phyloP scores from a whole-genome alignment of 2,329 filamentous ascomycete species.

The Sarocladiaceae sp. region DNA sequence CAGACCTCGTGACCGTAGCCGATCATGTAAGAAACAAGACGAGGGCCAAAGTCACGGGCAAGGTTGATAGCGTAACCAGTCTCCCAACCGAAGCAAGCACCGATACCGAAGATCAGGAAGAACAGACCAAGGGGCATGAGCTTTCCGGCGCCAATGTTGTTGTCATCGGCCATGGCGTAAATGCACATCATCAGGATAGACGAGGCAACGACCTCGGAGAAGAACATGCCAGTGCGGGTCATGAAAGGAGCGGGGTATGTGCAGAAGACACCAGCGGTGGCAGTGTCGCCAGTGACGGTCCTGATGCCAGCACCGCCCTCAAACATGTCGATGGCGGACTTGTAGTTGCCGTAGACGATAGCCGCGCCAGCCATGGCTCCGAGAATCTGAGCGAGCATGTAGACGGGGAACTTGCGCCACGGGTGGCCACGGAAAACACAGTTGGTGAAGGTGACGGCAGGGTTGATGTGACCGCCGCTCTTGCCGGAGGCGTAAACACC shows the following conservation, averaged over 20 bases:
- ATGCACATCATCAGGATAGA: constrained; percentile 68
- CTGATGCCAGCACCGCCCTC: constrained; percentile 58
- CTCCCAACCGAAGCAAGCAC: constrained; percentile 71
- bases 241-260: constrained; percentile 67
- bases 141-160: constrained; percentile 52
- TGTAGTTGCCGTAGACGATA: constrained; percentile 60
- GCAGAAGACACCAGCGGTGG: constrained; percentile 68
- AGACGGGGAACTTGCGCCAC: constrained; percentile 67
- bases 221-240: constrained; percentile 63
- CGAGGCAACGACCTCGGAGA: constrained; percentile 67
- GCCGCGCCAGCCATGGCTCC: constrained; percentile 61
- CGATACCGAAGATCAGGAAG: constrained; percentile 71
- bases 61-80: constrained; percentile 74
- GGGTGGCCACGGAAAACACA: constrained; percentile 65
- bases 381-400: constrained; percentile 60
- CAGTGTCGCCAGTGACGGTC: constrained; percentile 54
- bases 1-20: constrained; percentile 67
- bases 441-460: constrained; percentile 66
- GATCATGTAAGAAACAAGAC: constrained; percentile 61
- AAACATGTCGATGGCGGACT: constrained; percentile 58
- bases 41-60: constrained; percentile 67
- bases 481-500: constrained; percentile 64
- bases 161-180: constrained; percentile 60
- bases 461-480: constrained; percentile 64
- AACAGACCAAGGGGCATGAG: constrained; percentile 58